Base-by-base conservation (phyloP, 129 eudicot species). In the Helichrysum umbraculigerum region DNA sequence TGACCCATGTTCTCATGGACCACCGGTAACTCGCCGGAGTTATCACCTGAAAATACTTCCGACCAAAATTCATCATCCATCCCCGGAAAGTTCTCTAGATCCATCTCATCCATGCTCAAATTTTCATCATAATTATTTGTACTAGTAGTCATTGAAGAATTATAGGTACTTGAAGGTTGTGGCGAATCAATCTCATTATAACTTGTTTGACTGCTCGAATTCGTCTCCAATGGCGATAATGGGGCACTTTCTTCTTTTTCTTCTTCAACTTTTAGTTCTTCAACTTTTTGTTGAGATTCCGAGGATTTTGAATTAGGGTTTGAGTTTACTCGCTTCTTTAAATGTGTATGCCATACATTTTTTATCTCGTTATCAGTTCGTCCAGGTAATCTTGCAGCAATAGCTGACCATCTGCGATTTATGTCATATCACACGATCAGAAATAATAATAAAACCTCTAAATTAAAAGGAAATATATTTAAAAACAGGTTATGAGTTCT, bases 351-450 rank as follows among this genome's bases (percentile, higher is more conserved):
- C 97, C 97, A 91, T 16, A 91, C 88, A 32, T 91, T 91, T 44
- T 91, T 91, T 0, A 91, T 91, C 65, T 91, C 96, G 37, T 91
- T 91, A 76, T 91, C 97, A 0, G 97, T 91, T 7, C 97, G 82
- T 9, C 97, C 97, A 0, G 97, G 92, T 51, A 91, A 82, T 65
- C 70, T 87, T 59, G 96, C 88, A 73, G 96, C 97, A 70, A 92
- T 92, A 2, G 84, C 92, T 3, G 97, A 89, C 97, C 97, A 92
- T 77, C 97, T 92, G 72, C 33, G 76, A n/a, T 51, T 69, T 39
- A 44, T 14, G 57, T 25, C 34, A 63, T 6, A 71, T 29, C 22
- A 60, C 32, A 11, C 60, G 30, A 25, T 50, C 42, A 80, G 52
- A 33, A 62, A 9, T 4, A 35, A 35, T 35, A 21, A 47, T 10